Percentiles rank a stretch among this genome's conserved stretches.
Evolutionary conservation across 306 rosid genomes (phyloP).

Genomic region (Geum urbanum): DNA sequence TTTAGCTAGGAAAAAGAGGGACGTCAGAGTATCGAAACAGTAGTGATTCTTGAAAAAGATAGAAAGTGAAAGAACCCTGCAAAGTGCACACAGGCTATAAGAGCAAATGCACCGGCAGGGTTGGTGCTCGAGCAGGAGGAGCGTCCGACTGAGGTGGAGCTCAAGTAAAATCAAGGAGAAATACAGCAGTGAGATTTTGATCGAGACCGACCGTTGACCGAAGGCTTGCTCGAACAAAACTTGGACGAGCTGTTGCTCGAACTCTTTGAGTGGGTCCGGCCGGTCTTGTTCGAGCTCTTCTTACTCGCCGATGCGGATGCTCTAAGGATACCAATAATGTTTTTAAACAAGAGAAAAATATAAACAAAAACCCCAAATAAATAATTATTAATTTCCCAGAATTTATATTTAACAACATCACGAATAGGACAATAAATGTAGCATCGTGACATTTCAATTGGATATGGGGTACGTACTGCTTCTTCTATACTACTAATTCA

Average conservation of each 20-base stretch:
- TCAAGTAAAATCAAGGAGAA: no score
- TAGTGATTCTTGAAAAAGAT: constrained; percentile 50
- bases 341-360: constrained; percentile 19
- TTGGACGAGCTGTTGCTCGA: no score
- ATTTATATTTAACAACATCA: constrained; percentile 40
- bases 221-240: no score
- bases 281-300: no score
- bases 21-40: constrained; percentile 35
- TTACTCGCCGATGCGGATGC: no score
- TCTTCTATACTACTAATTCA: constrained; percentile 19
- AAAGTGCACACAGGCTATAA: constrained; percentile 32
- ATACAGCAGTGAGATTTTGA: no score
- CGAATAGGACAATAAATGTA: constrained; percentile 35
- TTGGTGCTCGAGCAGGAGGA: no score
- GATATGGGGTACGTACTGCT: constrained; percentile 27
- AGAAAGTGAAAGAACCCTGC: constrained; percentile 60
- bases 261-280: no score
- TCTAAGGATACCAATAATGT: constrained; percentile 17
- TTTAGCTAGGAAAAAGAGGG: constrained; percentile 36
- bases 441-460: constrained; percentile 41
- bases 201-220: no score
- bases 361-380: constrained; percentile 28
- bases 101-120: no score
- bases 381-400: constrained; percentile 20
- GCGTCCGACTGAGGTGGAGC: no score